These are phyloP conservation scores for Tricholoma sp. DNA, from an alignment of 768 basidiomycete genomes.

Conservation along the genomic window DNA sequence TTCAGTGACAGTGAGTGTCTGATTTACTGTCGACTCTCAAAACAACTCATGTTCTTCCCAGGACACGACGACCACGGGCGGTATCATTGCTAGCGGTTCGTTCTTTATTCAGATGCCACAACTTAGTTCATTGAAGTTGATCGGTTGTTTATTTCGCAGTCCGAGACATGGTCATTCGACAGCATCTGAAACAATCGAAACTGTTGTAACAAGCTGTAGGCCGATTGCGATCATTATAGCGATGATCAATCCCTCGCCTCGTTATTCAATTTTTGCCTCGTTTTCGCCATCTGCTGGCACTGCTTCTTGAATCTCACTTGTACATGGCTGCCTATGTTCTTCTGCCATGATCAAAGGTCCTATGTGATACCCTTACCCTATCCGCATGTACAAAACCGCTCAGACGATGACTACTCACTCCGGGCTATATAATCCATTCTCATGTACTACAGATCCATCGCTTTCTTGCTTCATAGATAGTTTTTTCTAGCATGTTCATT, in stretches of 20 bases:
- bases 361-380: background rate
- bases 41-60: constrained; percentile 15
- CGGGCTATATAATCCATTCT: background rate
- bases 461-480: background rate
- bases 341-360: background rate
- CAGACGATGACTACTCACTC: background rate
- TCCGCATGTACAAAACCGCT: background rate
- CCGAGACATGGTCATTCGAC: constrained; percentile 77
- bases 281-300: background rate
- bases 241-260: background rate
- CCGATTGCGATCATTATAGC: background rate
- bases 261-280: background rate
- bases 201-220: constrained; percentile 39
- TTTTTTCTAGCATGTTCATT: background rate
- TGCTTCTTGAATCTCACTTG: background rate
- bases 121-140: background rate
- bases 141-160: constrained; percentile 34
- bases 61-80: constrained; percentile 54
- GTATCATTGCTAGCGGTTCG: constrained; percentile 46
- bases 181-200: constrained; percentile 70
- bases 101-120: background rate
- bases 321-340: background rate
- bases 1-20: constrained; percentile 49
- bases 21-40: background rate
- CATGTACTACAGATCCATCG: background rate